phyloP scores from a whole-genome alignment of 2,329 filamentous ascomycete species.

The Chrysoporthe cubensis region DNA sequence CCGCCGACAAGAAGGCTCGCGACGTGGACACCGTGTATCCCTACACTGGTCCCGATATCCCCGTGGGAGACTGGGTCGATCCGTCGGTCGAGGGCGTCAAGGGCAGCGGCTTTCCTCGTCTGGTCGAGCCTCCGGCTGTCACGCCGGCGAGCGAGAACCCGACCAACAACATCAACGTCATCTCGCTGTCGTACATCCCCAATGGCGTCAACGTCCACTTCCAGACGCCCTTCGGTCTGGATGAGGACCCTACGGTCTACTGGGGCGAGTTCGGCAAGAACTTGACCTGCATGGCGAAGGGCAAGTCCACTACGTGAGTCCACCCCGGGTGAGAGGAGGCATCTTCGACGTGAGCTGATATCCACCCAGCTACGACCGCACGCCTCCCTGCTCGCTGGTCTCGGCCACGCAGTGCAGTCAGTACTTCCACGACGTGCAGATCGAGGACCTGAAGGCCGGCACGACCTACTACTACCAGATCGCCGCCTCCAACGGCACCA shows the following conservation, averaged over 20 bases:
- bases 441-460: slow-evolving; percentile 44
- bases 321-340: neutral
- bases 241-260: slow-evolving; percentile 44
- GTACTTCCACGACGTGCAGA: slow-evolving; percentile 55
- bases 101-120: slow-evolving; percentile 54
- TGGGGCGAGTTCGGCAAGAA: slow-evolving; percentile 45
- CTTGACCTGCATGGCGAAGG: slow-evolving; percentile 42
- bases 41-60: slow-evolving; percentile 52
- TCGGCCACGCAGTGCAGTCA: slow-evolving; percentile 54
- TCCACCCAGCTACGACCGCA: slow-evolving; percentile 50
- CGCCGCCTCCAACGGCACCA: slow-evolving; percentile 52
- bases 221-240: slow-evolving; percentile 58
- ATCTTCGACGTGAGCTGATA: neutral
- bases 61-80: slow-evolving; percentile 56
- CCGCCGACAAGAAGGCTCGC: neutral
- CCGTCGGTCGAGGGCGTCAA: slow-evolving; percentile 52
- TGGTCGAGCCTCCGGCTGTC: slow-evolving; percentile 54
- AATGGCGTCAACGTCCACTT: slow-evolving; percentile 56
- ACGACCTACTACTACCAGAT: slow-evolving; percentile 58
- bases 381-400: slow-evolving; percentile 51
- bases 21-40: slow-evolving; percentile 48
- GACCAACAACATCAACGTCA: slow-evolving; percentile 58
- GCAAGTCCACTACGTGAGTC: slow-evolving; percentile 46
- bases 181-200: slow-evolving; percentile 51
- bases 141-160: slow-evolving; percentile 46